These are phyloP conservation scores for Insectozyma bohioensis DNA, from an alignment of 1,139 yeast genomes.

Conservation along the genomic window DNA sequence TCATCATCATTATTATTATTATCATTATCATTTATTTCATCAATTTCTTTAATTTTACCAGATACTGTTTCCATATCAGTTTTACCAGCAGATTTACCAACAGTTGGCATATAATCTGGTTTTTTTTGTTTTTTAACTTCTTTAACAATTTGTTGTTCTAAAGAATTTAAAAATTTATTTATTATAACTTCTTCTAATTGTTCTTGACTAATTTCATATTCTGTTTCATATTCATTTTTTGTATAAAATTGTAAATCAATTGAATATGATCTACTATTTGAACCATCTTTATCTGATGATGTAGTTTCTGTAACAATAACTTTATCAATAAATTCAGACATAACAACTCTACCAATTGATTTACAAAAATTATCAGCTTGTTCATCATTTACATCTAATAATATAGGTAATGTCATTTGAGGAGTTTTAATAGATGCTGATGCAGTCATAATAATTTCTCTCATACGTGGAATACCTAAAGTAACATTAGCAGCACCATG, in stretches of 20 bases:
- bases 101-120: constrained; percentile 53
- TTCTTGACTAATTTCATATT: constrained; percentile 82
- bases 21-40: constrained; percentile 49
- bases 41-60: constrained; percentile 34
- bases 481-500: constrained; percentile 99
- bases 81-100: constrained; percentile 74
- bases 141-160: constrained; percentile 73
- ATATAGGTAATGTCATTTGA: constrained; percentile 91
- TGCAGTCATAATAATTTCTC: constrained; percentile 99
- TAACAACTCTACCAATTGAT: constrained; percentile 77
- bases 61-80: constrained; percentile 40
- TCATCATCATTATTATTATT: constrained; percentile 44
- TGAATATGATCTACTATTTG: constrained; percentile 69
- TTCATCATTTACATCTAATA: constrained; percentile 74
- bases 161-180: constrained; percentile 60
- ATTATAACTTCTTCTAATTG: constrained; percentile 74
- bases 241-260: constrained; percentile 77
- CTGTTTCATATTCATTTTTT: constrained; percentile 73
- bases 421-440: constrained; percentile 95
- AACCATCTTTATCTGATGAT: constrained; percentile 49
- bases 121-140: constrained; percentile 83
- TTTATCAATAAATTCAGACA: constrained; percentile 86
- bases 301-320: constrained; percentile 90
- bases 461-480: constrained; percentile 99
- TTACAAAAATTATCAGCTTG: constrained; percentile 94